Conservation (phyloP, 2,329 filamentous ascomycete species). For the Stagonosporopsis chrysanthemi region DNA sequence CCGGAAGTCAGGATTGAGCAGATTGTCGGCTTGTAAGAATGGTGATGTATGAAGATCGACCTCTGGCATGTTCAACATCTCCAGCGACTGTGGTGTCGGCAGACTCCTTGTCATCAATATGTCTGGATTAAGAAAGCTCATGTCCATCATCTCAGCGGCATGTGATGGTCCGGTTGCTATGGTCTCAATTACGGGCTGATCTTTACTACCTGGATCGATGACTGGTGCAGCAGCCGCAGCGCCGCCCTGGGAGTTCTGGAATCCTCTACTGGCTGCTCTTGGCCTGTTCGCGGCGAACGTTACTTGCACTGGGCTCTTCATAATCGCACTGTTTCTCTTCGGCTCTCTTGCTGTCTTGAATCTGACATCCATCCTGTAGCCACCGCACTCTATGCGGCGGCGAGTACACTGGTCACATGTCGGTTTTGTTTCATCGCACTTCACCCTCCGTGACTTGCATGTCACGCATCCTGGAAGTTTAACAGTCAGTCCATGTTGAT, state of each 20-base stretch:
- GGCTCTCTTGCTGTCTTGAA: constrained; percentile 55
- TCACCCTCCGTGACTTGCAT: constrained; percentile 74
- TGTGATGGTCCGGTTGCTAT: not conserved
- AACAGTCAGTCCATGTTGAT: constrained; percentile 12
- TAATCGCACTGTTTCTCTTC: constrained; percentile 17
- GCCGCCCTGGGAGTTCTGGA: not conserved
- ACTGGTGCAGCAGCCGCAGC: not conserved
- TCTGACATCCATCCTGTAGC: constrained; percentile 76
- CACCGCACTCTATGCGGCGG: constrained; percentile 69
- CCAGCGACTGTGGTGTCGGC: constrained; percentile 17
- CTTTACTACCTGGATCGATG: not conserved
- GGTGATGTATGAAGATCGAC: constrained; percentile 5
- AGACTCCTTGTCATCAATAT: constrained; percentile 7
- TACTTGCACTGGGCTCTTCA: constrained; percentile 40
- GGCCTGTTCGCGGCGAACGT: constrained; percentile 7
- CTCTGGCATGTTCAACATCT: constrained; percentile 12
- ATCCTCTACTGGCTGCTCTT: constrained; percentile 3
- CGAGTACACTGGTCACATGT: constrained; percentile 70
- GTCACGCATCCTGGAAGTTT: constrained; percentile 67
- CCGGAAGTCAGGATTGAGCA: constrained; percentile 1
- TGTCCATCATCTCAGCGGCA: constrained; percentile 15
- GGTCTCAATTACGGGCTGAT: not conserved
- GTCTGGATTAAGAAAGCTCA: constrained; percentile 18
- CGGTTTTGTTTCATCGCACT: constrained; percentile 76
- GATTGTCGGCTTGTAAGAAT: not conserved